Evolutionary conservation across 2,329 filamentous ascomycete species (phyloP).

Genomic region (Beauveria rudraprayagi): DNA sequence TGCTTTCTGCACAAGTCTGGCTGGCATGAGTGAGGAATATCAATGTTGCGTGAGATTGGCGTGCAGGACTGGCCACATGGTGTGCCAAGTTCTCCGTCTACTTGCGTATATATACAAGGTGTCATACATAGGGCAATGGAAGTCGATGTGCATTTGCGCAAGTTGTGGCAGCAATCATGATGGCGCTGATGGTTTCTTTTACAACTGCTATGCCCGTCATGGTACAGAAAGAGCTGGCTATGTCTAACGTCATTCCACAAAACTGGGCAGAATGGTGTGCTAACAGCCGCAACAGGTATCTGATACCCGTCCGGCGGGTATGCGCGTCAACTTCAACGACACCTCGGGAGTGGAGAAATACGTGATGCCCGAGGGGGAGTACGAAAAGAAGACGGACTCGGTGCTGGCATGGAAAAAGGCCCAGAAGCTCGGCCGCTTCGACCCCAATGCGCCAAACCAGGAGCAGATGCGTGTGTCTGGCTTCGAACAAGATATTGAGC

Average conservation of each 20-base stretch:
- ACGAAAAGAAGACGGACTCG: conserved; percentile 77
- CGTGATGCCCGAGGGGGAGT: conserved; percentile 75
- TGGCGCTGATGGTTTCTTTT: too few relatives aligned
- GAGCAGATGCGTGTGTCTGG: conserved; percentile 65
- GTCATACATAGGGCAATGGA: background rate
- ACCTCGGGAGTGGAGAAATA: conserved; percentile 80
- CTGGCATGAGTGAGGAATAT: background rate
- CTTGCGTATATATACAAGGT: background rate
- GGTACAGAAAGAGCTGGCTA: background rate
- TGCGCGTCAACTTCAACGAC: conserved; percentile 74
- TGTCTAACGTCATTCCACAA: background rate
- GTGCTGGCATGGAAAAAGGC: conserved; percentile 92
- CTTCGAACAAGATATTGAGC: conserved; percentile 60
- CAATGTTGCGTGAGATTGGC: too few relatives aligned
- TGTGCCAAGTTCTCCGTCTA: background rate
- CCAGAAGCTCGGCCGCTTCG: conserved; percentile 94
- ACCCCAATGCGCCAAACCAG: conserved; percentile 69
- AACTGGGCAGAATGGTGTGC: background rate
- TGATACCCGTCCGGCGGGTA: conserved; percentile 69
- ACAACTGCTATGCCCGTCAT: background rate
- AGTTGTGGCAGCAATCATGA: background rate
- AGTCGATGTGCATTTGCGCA: background rate
- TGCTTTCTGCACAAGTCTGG: background rate
- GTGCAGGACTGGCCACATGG: background rate
- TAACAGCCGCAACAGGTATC: conserved; percentile 48